Evolutionary conservation across 1,284 basidiomycete species (phyloP).

Genomic region (Paramarasmius palmivorus): DNA sequence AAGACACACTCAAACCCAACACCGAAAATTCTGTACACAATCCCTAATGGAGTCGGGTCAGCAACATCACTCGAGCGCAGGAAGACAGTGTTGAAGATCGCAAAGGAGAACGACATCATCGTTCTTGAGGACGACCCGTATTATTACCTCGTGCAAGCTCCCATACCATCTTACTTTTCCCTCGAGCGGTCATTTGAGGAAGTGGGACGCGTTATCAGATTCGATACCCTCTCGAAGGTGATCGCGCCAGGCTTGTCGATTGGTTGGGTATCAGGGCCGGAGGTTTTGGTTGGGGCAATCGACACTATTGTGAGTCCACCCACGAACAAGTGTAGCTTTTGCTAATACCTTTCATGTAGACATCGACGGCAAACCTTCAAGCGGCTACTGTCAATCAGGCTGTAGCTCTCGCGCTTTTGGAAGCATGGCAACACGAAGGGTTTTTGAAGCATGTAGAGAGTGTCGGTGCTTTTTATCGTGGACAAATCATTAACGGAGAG

Average conservation of each 20-base stretch:
- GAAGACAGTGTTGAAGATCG: background rate
- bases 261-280: constrained; percentile 1
- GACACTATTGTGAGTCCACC: background rate
- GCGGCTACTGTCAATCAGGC: background rate
- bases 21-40: background rate
- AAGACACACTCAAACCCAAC: background rate
- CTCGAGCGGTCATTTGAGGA: background rate
- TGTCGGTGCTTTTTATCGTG: background rate
- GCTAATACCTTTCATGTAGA: background rate
- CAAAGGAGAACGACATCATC: background rate
- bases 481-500: too few relatives aligned
- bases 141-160: background rate
- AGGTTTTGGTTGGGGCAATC: background rate
- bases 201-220: background rate
- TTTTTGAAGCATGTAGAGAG: constrained; percentile 1
- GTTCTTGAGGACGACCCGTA: constrained; percentile 2
- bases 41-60: background rate
- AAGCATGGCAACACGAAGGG: background rate
- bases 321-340: background rate
- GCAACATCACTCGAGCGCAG: background rate
- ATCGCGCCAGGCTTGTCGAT: background rate
- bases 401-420: background rate
- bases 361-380: constrained; percentile 3
- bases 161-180: background rate
- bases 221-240: background rate